Evolutionary conservation across 225 moss, liverwort and hornwort species (phyloP), one percentile per base, ranked within the genome.

Genomic region (Pleurozium schreberi): DNA sequence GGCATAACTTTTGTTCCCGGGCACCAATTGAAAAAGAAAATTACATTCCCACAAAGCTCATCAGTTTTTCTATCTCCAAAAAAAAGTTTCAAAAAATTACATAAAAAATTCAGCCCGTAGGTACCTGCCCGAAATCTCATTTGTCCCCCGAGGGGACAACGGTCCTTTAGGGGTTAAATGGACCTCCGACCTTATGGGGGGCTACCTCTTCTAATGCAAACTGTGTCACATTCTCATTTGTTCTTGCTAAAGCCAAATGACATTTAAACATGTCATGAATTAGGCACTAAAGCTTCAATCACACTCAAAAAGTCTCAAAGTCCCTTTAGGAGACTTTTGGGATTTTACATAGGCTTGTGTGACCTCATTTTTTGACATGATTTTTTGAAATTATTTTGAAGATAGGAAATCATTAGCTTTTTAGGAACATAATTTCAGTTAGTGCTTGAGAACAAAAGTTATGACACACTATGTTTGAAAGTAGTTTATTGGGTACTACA

Each of bases 401-500:
- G 42, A 8, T 25, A 14, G 1, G 5, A 70, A 25, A 40, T 42
- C 8, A 49, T 7, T 31, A 33, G 75, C 19, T 31, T 75, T 19
- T 0, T 31, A 1, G 2, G 7, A 75, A 31, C 47, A 11, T 7
- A 11, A 7, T 30, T 49, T 74, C 7, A 31, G 31, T 47, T 0
- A 0, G 0, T 47, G 4, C 1, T 0, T 0, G 3, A 0, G 8
- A 71, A 2, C 6, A 71, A 71, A 71, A 45, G 1, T 71, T 45
- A 9, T 30, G 4, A 8, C 11, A 45, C 11, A 3, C 4, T 30
- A 45, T 18, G 11, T 49, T 2, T 2, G 1, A 47, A 74, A 18
- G 1, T 0, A 31, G 1, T 31, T 74, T 0, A 1, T 28, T 2
- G 0, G 1, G 3, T 9, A 15, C 0, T 1, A 26, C 3, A n/a